These are phyloP conservation scores for Solanum hybrid DNA, from an alignment of 305 asterid genomes.

Conservation along the genomic window DNA sequence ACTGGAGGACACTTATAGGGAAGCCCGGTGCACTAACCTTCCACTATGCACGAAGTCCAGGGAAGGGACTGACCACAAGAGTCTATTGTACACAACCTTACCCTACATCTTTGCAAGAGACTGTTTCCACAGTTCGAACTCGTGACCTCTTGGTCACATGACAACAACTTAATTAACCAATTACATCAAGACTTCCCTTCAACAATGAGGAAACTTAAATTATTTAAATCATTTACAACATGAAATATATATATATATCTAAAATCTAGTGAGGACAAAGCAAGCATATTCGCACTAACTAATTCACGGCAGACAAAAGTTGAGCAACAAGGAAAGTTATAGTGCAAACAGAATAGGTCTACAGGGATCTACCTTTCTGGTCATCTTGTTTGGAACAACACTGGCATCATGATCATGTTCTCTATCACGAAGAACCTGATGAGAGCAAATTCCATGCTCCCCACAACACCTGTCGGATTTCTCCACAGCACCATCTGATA, in stretches of 20 bases:
- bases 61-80: background rate
- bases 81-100: background rate
- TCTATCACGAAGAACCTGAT: constrained; percentile 74
- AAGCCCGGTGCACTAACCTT: background rate
- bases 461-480: constrained; percentile 64
- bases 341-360: background rate
- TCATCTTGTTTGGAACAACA: constrained; percentile 44
- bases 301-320: background rate
- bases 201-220: background rate
- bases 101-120: background rate
- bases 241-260: background rate
- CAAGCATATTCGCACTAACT: background rate
- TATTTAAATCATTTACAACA: background rate
- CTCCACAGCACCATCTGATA: constrained; percentile 30
- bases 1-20: background rate
- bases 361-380: constrained; percentile 48
- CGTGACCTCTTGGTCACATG: background rate
- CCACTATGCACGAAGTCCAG: background rate
- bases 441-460: constrained; percentile 77
- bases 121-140: background rate
- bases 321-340: background rate
- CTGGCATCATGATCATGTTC: constrained; percentile 36
- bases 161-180: background rate
- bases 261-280: background rate
- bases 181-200: background rate